phyloP scores from a whole-genome alignment of 192 early-diverging fungal genomes.

The Podila horticola region DNA sequence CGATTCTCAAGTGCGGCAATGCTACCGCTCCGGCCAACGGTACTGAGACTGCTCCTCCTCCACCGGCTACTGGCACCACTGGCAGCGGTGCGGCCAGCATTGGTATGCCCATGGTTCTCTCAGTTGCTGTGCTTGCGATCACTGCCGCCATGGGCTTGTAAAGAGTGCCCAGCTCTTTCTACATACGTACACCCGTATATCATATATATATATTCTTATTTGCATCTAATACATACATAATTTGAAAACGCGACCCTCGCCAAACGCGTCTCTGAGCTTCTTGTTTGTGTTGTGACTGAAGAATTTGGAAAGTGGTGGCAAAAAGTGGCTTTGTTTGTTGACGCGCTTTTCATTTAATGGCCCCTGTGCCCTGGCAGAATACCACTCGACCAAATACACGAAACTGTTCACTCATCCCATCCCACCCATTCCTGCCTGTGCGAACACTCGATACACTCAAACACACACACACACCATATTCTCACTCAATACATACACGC shows the following conservation, averaged over 20 bases:
- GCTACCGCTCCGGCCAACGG: neutral
- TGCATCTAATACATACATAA: no score
- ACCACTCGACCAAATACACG: neutral
- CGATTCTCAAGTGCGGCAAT: conserved; percentile 7
- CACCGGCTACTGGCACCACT: neutral
- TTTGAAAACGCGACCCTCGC: neutral
- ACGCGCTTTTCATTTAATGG: neutral
- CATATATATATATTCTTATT: no score
- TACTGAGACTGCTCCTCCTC: neutral
- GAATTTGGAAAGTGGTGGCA: neutral
- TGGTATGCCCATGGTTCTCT: neutral
- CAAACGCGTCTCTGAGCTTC: neutral
- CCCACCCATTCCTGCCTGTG: neutral
- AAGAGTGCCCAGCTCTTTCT: neutral
- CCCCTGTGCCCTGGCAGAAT: neutral
- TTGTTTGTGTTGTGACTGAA: neutral
- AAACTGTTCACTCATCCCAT: neutral
- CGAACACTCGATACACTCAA: neutral
- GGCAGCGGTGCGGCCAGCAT: neutral
- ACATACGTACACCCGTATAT: no score
- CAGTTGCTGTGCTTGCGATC: neutral
- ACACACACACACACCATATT: neutral
- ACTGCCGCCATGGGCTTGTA: neutral
- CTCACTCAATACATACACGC: neutral
- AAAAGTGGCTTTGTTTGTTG: conserved; percentile 6